Evolutionary conservation across 352 stramenopile genomes (phyloP).

Genomic region (Phytopythium ostracodes): DNA sequence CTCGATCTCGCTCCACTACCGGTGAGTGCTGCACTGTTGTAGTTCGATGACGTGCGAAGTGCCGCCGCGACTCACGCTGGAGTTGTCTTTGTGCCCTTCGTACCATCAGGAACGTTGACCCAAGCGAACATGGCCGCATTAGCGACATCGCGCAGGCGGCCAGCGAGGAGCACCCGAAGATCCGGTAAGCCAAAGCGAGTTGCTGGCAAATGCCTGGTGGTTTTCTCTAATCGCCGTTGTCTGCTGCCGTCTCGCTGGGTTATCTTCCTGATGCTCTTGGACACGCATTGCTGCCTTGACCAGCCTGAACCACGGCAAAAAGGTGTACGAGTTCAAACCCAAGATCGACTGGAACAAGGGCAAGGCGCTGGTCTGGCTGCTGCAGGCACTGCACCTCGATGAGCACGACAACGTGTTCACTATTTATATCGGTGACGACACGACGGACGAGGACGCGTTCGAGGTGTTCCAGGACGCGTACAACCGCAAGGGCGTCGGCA

Average conservation of each 20-base stretch:
- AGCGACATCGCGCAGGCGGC: constrained; percentile 34
- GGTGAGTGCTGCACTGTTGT: constrained; percentile 26
- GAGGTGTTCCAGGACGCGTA: constrained; percentile 51
- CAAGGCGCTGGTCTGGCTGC: constrained; percentile 84
- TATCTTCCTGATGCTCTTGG: neutral
- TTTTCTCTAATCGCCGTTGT: no score
- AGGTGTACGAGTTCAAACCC: constrained; percentile 90
- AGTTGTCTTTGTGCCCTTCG: neutral
- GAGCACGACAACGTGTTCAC: constrained; percentile 78
- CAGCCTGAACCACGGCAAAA: constrained; percentile 82
- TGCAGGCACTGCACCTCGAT: constrained; percentile 70
- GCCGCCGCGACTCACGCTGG: neutral
- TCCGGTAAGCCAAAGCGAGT: constrained; percentile 31
- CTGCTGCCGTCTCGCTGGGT: neutral
- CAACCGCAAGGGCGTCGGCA: constrained; percentile 71
- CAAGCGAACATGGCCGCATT: constrained; percentile 31
- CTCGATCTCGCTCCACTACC: constrained; percentile 86
- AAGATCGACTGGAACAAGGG: constrained; percentile 93
- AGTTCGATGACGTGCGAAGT: neutral
- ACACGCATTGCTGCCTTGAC: neutral
- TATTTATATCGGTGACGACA: constrained; percentile 92
- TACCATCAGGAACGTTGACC: constrained; percentile 52
- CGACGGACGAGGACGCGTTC: constrained; percentile 87
- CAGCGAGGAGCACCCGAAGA: constrained; percentile 45
- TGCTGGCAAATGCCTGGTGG: constrained; percentile 1